phyloP scores from a whole-genome alignment of 345 rosid species.

The Eucalyptus cloeziana region DNA sequence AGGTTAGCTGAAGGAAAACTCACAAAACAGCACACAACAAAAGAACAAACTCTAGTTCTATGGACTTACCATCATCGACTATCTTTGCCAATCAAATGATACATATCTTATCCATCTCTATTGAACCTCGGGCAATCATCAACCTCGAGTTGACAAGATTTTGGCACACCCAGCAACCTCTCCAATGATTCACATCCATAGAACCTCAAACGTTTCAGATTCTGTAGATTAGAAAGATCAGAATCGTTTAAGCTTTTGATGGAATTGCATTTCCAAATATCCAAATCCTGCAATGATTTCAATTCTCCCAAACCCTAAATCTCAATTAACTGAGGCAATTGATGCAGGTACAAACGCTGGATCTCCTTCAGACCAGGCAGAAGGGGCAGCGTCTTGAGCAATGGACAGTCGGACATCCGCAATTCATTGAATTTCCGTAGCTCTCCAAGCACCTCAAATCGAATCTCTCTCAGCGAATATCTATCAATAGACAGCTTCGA shows the following conservation, averaged over 20 bases:
- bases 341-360: fast-evolving
- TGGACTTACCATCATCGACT: background rate
- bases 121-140: fast-evolving
- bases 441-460: background rate
- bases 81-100: background rate
- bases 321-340: background rate
- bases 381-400: background rate
- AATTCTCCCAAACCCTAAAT: background rate
- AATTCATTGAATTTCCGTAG: background rate
- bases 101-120: background rate
- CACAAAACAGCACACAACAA: too few relatives aligned
- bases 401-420: fast-evolving
- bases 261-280: fast-evolving
- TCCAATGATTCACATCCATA: fast-evolving
- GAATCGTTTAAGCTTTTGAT: background rate
- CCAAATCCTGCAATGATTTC: fast-evolving
- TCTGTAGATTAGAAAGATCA: background rate
- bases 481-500: fast-evolving
- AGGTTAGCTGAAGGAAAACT: too few relatives aligned
- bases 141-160: fast-evolving
- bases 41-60: too few relatives aligned
- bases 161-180: background rate
- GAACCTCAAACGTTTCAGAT: fast-evolving
- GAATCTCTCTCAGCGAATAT: background rate
- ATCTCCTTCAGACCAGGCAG: background rate